Evolutionary conservation across 768 basidiomycete species (phyloP), one percentile per base, ranked within the genome.

Genomic region (Suillus lakei): DNA sequence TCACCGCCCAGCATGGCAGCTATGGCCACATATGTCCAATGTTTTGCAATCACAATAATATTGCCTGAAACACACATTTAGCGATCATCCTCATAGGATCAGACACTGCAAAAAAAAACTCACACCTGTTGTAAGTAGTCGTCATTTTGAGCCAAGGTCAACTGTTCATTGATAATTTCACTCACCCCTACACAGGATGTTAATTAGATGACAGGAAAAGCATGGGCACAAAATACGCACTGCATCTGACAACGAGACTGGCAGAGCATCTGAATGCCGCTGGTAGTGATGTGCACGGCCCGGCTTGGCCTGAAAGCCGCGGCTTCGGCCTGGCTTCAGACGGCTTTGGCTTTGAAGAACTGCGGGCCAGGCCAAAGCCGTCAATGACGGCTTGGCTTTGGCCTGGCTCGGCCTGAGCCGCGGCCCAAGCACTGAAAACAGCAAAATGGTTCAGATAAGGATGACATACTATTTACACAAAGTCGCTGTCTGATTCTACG

Each of bases 61-160:
- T n/a, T 93, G 51, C 51, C 51, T 53, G 16, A 21, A 53, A 30
- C 3, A 5, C 28, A 0, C 18, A 60, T 91, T 59, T 5, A 44
- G 44, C 12, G 43, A 7, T 38, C 2, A n/a, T 16, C 28, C 30
- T 30, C 10, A n/a, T 6, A 21, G 4, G 5, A n/a, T 12, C 21
- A 10, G 18, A 30, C 5, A 21, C 15, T 9, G 10, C 30, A 30
- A 21, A 21, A 18, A 18, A 18, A 32, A 46, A 46, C 43, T 46
- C n/a, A 46, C n/a, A 23, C 18, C 46, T 46, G 5, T 46, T 46
- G 46, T 1, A n/a, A n/a, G n/a, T n/a, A 18, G 53, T 23, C n/a
- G 18, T 32, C 12, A n/a, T 30, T 10, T 54, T 54, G 10, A n/a
- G 10, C 28, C 30, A 54, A 54, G 53, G 5, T 46, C 46, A 46